phyloP scores from a whole-genome alignment of 306 rosid species.

The Clitoria ternatea region DNA sequence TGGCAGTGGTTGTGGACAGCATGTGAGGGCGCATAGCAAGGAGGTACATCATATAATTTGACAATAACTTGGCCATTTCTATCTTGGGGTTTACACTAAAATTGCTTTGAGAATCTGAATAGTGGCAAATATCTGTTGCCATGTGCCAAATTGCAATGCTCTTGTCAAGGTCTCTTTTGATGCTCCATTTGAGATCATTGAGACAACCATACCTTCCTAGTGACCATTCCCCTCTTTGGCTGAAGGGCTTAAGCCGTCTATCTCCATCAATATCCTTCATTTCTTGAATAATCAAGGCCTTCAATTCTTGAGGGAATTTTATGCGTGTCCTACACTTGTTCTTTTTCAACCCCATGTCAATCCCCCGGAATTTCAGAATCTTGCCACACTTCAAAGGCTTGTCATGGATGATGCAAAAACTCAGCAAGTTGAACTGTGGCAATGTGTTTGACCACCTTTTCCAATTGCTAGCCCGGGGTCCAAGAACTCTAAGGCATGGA shows the following conservation, averaged over 20 bases:
- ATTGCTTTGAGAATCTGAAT: conserved; percentile 3
- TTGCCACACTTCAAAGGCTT: conserved; percentile 31
- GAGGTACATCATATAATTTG: conserved; percentile 70
- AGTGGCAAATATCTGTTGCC: conserved; percentile 59
- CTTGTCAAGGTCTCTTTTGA: conserved; percentile 50
- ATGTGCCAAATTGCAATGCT: conserved; percentile 68
- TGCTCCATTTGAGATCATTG: conserved; percentile 35
- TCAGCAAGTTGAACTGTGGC: conserved; percentile 55
- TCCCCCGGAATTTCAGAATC: conserved; percentile 29
- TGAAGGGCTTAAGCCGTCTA: conserved; percentile 39
- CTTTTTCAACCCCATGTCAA: conserved; percentile 38
- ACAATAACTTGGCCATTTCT: conserved; percentile 36
- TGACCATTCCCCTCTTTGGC: conserved; percentile 53
- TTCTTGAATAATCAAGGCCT: conserved; percentile 41
- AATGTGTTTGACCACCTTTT: conserved; percentile 65
- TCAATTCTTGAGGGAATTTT: conserved; percentile 30
- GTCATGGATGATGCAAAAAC: conserved; percentile 43
- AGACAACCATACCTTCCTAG: conserved; percentile 40
- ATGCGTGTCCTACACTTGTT: conserved; percentile 16
- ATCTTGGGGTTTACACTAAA: neutral
- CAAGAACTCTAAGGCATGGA: conserved; percentile 36
- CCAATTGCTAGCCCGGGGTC: conserved; percentile 34
- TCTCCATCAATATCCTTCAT: conserved; percentile 41
- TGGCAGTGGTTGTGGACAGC: conserved; percentile 44
- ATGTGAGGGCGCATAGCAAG: conserved; percentile 54